These are phyloP conservation scores for Suillus hirtellus DNA, from an alignment of 768 basidiomycete species.

Conservation along the genomic window DNA sequence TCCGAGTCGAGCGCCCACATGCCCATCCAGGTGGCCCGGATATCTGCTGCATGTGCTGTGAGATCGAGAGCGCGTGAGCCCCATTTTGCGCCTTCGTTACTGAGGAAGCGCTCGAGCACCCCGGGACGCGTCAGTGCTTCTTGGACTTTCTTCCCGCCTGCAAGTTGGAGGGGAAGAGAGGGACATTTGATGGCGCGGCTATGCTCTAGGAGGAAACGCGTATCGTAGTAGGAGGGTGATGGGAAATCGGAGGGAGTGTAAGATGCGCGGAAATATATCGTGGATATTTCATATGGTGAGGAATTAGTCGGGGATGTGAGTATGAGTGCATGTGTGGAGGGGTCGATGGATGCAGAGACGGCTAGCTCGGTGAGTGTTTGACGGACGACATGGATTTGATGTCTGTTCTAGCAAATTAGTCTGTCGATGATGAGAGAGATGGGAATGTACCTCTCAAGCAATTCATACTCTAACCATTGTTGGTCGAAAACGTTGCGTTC, in stretches of 20 bases:
- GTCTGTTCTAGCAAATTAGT: constrained; percentile 39
- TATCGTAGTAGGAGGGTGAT: constrained; percentile 60
- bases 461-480: constrained; percentile 81
- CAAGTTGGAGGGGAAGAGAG: constrained; percentile 86
- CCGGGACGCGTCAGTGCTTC: constrained; percentile 77
- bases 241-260: constrained; percentile 86
- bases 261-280: constrained; percentile 88
- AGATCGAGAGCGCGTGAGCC: constrained; percentile 36
- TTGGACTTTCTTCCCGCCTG: constrained; percentile 95
- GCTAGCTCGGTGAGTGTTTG: constrained; percentile 75
- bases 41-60: constrained; percentile 36
- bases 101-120: constrained; percentile 72
- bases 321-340: constrained; percentile 43
- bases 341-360: constrained; percentile 54
- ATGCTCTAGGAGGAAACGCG: constrained; percentile 77
- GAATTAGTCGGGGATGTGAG: constrained; percentile 25
- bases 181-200: constrained; percentile 93
- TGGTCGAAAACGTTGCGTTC: constrained; percentile 98
- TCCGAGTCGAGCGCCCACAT: constrained; percentile 77
- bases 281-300: constrained; percentile 65
- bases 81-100: constrained; percentile 35
- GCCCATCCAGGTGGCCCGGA: constrained; percentile 81
- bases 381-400: constrained; percentile 72
- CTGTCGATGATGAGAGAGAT: background rate
- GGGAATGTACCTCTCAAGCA: constrained; percentile 66